Percentiles rank a stretch among this genome's conserved stretches.
Evolutionary conservation across 176 grass and related monocot genomes (phyloP).

Genomic region (Avena sativa): DNA sequence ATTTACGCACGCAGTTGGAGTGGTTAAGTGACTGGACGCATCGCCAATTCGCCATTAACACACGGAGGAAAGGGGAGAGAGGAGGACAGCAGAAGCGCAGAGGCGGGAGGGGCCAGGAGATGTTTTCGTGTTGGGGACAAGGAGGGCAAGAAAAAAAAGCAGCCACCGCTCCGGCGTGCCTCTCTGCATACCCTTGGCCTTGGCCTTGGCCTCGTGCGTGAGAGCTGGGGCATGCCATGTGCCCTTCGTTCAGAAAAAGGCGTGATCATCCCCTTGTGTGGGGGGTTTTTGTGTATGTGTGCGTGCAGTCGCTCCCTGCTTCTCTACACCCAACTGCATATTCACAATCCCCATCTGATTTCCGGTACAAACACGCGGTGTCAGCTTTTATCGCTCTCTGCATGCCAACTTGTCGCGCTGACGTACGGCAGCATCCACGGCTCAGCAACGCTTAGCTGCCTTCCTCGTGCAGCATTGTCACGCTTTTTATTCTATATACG

Average conservation of each 20-base stretch:
- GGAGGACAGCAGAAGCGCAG: not conserved
- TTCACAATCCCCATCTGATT: not conserved
- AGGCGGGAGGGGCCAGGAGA: not conserved
- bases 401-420: not conserved
- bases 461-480: too few species aligned
- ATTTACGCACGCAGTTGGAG: not conserved
- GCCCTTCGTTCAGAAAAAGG: not conserved
- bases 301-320: not conserved
- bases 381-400: not conserved
- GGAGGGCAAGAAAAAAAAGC: constrained; percentile 21
- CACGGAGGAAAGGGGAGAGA: too few species aligned
- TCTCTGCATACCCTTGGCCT: not conserved
- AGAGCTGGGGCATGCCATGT: not conserved
- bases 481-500: too few species aligned
- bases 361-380: not conserved
- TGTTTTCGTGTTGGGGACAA: constrained; percentile 28
- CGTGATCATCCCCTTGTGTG: not conserved
- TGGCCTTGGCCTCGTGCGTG: not conserved
- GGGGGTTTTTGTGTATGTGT: too few species aligned
- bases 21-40: not conserved
- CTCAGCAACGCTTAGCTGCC: too few species aligned
- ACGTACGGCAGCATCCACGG: not conserved
- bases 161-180: not conserved
- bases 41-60: too few species aligned
- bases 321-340: not conserved